A percentile compares a stretch with the other conserved stretches of the same genome.
These are phyloP conservation scores for Solanum pennellii DNA, from an alignment of 257 asterid species.

Conservation along the genomic window DNA sequence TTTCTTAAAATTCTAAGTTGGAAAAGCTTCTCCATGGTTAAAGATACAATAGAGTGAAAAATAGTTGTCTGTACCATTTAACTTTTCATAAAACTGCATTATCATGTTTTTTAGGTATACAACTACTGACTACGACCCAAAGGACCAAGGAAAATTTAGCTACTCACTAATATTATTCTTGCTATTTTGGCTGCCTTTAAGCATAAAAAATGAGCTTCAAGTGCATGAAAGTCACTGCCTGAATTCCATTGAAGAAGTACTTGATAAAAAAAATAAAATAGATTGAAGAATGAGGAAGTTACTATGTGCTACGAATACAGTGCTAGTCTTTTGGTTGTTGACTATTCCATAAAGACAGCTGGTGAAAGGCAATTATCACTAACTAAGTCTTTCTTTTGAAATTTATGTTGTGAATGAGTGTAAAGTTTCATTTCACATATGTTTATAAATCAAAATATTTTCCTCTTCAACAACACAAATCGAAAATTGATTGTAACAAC, in stretches of 20 bases:
- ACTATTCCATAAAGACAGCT: too few species aligned
- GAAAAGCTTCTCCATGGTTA: background rate
- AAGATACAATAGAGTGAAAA: background rate
- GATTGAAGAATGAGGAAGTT: background rate
- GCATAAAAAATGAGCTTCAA: background rate
- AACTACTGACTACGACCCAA: background rate
- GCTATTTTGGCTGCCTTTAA: background rate
- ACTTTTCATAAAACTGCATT: background rate
- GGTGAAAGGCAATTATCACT: too few species aligned
- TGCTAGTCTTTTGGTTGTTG: background rate
- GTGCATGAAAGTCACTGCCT: background rate
- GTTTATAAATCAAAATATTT: too few species aligned
- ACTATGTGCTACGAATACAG: background rate
- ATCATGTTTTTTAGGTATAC: background rate
- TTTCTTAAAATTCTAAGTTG: background rate
- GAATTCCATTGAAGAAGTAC: background rate
- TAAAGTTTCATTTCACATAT: too few species aligned
- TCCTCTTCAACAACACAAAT: too few species aligned
- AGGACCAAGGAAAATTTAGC: background rate
- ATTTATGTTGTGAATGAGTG: too few species aligned
- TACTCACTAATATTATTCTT: background rate
- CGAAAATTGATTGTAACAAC: too few species aligned
- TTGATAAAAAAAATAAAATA: background rate
- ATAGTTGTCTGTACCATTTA: background rate
- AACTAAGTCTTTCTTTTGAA: too few species aligned